These are phyloP conservation scores for Selaginella moellendorffii DNA, from an alignment of 75 land plant species.

Conservation along the genomic window DNA sequence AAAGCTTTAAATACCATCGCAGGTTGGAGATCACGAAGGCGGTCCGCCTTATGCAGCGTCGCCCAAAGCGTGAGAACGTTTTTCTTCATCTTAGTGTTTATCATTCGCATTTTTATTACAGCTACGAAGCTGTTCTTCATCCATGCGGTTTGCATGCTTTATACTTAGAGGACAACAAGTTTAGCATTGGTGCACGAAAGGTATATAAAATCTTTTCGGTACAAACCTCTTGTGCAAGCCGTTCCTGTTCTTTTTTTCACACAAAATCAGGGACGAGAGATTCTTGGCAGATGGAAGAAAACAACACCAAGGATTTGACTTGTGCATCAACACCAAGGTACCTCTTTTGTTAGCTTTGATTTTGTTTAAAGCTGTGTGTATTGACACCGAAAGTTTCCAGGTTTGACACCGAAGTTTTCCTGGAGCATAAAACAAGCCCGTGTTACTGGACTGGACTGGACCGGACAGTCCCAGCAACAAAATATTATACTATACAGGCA, in stretches of 20 bases:
- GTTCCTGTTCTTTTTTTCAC: too few relatives aligned
- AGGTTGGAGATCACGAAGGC: conserved; percentile 45
- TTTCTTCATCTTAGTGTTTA: background rate
- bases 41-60: conserved; percentile 75
- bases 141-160: conserved; percentile 47
- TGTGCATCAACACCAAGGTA: too few relatives aligned
- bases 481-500: too few relatives aligned
- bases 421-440: too few relatives aligned
- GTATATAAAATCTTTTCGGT: too few relatives aligned
- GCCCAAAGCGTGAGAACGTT: conserved; percentile 30
- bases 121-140: conserved; percentile 53
- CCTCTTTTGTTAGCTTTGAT: too few relatives aligned
- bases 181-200: conserved; percentile 48
- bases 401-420: too few relatives aligned
- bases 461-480: too few relatives aligned
- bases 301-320: background rate
- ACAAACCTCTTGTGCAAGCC: too few relatives aligned
- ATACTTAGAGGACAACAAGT: conserved; percentile 36
- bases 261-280: background rate
- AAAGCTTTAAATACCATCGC: background rate
- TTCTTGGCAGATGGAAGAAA: background rate
- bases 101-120: conserved; percentile 12
- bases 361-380: too few relatives aligned
- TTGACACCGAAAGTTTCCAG: too few relatives aligned
- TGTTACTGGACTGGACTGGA: too few relatives aligned